Base-by-base conservation (phyloP, 345 rosid species). In the Sapria himalayana region DNA sequence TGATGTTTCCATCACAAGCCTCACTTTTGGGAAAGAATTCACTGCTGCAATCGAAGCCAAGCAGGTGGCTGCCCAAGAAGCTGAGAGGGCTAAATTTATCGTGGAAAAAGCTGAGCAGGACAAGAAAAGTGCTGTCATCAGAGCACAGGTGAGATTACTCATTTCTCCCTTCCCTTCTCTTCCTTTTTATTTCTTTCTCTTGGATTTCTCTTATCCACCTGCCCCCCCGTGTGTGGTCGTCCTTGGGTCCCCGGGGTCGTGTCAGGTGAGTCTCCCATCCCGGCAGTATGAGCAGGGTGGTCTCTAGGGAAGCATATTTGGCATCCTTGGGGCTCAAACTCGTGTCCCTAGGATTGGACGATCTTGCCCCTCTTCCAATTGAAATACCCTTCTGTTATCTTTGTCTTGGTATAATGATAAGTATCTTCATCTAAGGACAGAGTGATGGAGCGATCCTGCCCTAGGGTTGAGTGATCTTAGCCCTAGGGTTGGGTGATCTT, bases 81-180 rank as follows among this genome's bases (percentile, higher is more conserved):
- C 92, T 39, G 92, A 81, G 64, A 61, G 92, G 44, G 97, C 94
- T 19, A 86, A 86, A 57, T 86, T 78, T 48, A 70, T 81, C 2
- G 92, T 81, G n/a, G 94, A 85, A 44, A 85, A 85, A 51, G 96
- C 94, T 22, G 89, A 85, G 50, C 94, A 81, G 25, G 96, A 85
- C 67, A 81, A 75, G 71, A 78, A 19, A 61, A 85, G 92, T 65
- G 93, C 92, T 25, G 59, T 85, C 19, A 85, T 85, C 59, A 73
- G 92, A 40, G 94, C 94, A 1, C 72, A 86, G 92, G 97, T 81
- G 37, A 52, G 60, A 27, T 16, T 13, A 0, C 14, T 20, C n/a
- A 1, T 7, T 24, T 8, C 4, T 13, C 23, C n/a, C 22, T 19
- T 13, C 17, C 17, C 8, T 18, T 6, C 3, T 39, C 15, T 3